Base-by-base conservation (phyloP, 768 basidiomycete species). In the Lepiota brunneoincarnata region DNA sequence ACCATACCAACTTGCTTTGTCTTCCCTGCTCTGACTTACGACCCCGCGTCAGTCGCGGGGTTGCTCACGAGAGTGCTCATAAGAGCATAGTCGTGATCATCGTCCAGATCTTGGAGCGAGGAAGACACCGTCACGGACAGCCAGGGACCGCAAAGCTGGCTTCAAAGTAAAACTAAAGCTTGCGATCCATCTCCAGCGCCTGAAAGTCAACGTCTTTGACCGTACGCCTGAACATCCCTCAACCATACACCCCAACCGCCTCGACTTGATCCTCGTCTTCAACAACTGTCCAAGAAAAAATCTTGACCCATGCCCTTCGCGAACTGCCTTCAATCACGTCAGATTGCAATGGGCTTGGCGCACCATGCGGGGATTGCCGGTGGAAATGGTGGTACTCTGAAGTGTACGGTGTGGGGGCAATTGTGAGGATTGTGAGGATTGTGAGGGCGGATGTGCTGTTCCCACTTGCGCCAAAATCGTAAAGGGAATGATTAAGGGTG, bases 11-110 rank as follows among this genome's bases (percentile, higher is more conserved):
- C 35, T 6, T 2, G n/a, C n/a, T n/a, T n/a, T n/a, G n/a, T n/a
- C n/a, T n/a, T n/a, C n/a, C n/a, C n/a, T n/a, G n/a, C 43, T 9
- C 23, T 17, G 14, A 15, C 35, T 59, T 20, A 60, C 1, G 12
- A 20, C 11, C 21, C 35, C 15, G 39, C 40, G 10, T 17, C 47
- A 81, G 87, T 84, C 58, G 90, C 93, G 44, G 76, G 92, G 36
- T 74, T 92, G 51, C 84, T 93, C 51, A 89, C 56, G 94, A 97
- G 72, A 97, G 96, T 69, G 93, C 93, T 0, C 93, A 95, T 70
- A 92, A 91, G 72, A 92, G 93, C 63, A 91, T 97, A 23, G 80
- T 89, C 0, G 89, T 94, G 84, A 91, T 95, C 57, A 74, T 96
- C 17, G 76, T 96, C 2, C 93, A 96, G 66, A 89, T 97, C 42